Conservation (phyloP, 2,329 filamentous ascomycete genomes). For the Volutella citrinella region DNA sequence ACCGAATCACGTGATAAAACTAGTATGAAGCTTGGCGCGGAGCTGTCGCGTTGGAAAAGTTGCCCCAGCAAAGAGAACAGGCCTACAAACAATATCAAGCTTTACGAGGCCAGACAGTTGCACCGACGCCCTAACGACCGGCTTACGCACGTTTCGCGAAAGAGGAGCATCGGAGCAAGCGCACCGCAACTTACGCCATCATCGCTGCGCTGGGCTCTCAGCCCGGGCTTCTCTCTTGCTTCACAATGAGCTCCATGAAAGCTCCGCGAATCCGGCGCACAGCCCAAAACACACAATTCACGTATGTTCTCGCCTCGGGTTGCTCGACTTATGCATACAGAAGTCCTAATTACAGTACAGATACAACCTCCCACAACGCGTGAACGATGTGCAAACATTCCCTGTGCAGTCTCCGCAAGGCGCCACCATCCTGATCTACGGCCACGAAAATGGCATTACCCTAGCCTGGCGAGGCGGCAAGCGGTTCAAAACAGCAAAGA, state of each 20-base stretch:
- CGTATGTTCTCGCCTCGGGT: slow-evolving; percentile 33
- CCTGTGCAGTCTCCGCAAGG: slow-evolving; percentile 61
- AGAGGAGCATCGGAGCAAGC: no score
- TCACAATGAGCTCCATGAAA: slow-evolving; percentile 31
- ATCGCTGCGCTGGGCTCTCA: slow-evolving; percentile 16
- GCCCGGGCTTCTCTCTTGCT: slow-evolving; percentile 17
- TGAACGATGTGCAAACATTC: slow-evolving; percentile 59
- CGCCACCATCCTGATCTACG: slow-evolving; percentile 60
- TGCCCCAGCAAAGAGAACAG: slow-evolving; percentile 9
- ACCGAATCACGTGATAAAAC: slow-evolving; percentile 16
- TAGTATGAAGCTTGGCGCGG: slow-evolving; percentile 20
- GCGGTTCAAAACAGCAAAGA: slow-evolving; percentile 49
- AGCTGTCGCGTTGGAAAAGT: slow-evolving; percentile 27
- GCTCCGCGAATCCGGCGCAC: slow-evolving; percentile 44
- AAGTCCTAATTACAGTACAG: slow-evolving; percentile 34
- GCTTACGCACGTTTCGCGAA: no score
- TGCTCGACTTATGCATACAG: neutral
- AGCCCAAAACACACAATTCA: slow-evolving; percentile 47
- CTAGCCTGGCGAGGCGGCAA: slow-evolving; percentile 62
- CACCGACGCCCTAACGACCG: no score
- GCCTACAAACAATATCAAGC: slow-evolving; percentile 3
- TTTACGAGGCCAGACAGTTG: neutral
- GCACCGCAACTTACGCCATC: no score
- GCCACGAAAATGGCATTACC: slow-evolving; percentile 60
- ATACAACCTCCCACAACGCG: slow-evolving; percentile 56